Conservation (phyloP, 495 filamentous ascomycete genomes). For the Glutinoglossum americanum region DNA sequence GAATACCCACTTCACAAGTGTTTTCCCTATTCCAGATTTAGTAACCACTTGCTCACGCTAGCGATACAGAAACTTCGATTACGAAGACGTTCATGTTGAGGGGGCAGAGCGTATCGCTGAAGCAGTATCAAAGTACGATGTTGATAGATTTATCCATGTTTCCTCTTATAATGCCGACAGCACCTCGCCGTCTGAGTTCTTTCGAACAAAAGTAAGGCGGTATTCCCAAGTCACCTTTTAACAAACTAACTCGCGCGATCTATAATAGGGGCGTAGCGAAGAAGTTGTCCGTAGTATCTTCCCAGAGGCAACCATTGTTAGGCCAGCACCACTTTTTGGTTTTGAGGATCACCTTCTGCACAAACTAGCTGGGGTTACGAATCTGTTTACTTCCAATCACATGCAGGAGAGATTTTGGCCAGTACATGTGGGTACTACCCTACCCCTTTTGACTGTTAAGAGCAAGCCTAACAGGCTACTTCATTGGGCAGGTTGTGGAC, state of each 20-base stretch:
- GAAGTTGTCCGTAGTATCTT: conserved; percentile 72
- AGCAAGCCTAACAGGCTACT: conserved; percentile 8
- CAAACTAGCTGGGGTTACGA: conserved; percentile 54
- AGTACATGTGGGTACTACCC: conserved; percentile 49
- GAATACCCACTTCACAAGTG: not conserved
- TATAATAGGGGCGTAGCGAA: conserved; percentile 46
- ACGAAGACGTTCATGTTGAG: conserved; percentile 85
- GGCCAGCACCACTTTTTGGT: conserved; percentile 82
- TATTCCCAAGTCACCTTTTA: not conserved
- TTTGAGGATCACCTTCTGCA: conserved; percentile 85
- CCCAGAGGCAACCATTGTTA: conserved; percentile 94
- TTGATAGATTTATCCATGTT: conserved; percentile 92
- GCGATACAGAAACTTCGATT: conserved; percentile 61
- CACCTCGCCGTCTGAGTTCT: conserved; percentile 68
- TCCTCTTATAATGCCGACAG: conserved; percentile 81
- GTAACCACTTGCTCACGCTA: not conserved
- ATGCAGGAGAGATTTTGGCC: conserved; percentile 84
- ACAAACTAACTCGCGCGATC: not conserved
- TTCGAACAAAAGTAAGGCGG: conserved; percentile 54
- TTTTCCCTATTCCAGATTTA: not conserved
- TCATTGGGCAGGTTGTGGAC: conserved; percentile 45
- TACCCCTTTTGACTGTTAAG: conserved; percentile 7
- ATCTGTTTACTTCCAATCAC: conserved; percentile 74
- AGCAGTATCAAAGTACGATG: conserved; percentile 93
- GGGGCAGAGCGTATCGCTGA: conserved; percentile 88